A percentile compares a stretch with the other conserved stretches of the same genome.
phyloP scores from a whole-genome alignment of 78 protist genomes.

The Dictyostelium purpureum region DNA sequence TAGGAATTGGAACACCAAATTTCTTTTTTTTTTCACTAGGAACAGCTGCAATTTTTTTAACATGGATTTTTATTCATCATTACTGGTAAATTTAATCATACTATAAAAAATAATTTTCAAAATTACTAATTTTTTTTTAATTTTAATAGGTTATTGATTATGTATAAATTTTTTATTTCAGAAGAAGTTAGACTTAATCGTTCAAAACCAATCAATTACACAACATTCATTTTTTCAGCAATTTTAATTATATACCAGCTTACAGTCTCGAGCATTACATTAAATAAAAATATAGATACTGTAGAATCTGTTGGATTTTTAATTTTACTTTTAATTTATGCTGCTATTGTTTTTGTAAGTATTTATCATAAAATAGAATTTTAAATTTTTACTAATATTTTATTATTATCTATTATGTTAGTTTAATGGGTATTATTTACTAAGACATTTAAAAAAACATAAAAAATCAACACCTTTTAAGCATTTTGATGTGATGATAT shows the following conservation, averaged over 20 bases:
- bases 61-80: conserved; percentile 2
- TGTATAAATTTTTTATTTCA: conserved; percentile 6
- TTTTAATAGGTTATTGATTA: background rate
- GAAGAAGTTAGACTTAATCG: background rate
- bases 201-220: background rate
- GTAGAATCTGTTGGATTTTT: conserved; percentile 10
- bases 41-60: background rate
- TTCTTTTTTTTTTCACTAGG: background rate
- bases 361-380: background rate
- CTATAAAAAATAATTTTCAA: background rate
- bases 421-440: conserved; percentile 12
- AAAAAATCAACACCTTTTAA: background rate
- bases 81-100: background rate
- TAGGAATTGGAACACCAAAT: background rate
- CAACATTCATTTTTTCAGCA: background rate
- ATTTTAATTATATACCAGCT: background rate
- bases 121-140: background rate
- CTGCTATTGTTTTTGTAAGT: background rate
- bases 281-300: background rate
- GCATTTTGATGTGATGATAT: background rate
- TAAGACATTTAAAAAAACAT: background rate
- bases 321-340: background rate
- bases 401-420: background rate
- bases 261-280: background rate
- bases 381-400: background rate